These are phyloP conservation scores for Cystobasidium slooffiae DNA, from an alignment of 1,284 basidiomycete genomes.

Conservation along the genomic window DNA sequence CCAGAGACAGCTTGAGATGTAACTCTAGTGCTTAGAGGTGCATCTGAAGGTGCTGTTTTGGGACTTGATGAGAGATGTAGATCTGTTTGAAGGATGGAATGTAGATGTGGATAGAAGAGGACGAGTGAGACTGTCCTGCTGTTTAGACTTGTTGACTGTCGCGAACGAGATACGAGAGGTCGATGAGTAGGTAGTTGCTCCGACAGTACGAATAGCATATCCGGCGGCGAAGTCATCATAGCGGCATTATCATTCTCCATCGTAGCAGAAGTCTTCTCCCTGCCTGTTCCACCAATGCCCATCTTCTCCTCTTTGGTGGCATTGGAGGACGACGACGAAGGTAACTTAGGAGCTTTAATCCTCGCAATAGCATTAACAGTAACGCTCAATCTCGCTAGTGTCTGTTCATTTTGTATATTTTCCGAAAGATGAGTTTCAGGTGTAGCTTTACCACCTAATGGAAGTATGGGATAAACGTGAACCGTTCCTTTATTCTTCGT, in stretches of 20 bases:
- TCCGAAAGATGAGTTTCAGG: slow-evolving; percentile 13
- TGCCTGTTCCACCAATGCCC: not conserved
- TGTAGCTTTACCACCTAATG: slow-evolving; percentile 69
- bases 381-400: slow-evolving; percentile 11
- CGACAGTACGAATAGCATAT: slow-evolving; percentile 26
- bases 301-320: not conserved
- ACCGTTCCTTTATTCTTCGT: slow-evolving; percentile 60
- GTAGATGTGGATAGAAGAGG: slow-evolving; percentile 38
- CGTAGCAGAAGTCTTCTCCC: not conserved
- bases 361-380: slow-evolving; percentile 21
- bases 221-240: not conserved
- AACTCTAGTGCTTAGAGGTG: slow-evolving; percentile 27
- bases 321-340: not conserved
- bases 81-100: slow-evolving; percentile 15
- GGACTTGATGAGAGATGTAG: slow-evolving; percentile 21
- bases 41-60: slow-evolving; percentile 29
- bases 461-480: slow-evolving; percentile 75
- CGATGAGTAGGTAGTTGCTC: not conserved
- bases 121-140: slow-evolving; percentile 1
- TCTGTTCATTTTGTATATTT: slow-evolving; percentile 8
- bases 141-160: not conserved
- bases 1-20: slow-evolving; percentile 34
- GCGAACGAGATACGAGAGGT: slow-evolving; percentile 2
- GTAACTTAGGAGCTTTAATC: slow-evolving; percentile 21
- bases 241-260: not conserved